Base-by-base conservation (phyloP, 306 rosid genomes). In the Vigna hirtella region DNA sequence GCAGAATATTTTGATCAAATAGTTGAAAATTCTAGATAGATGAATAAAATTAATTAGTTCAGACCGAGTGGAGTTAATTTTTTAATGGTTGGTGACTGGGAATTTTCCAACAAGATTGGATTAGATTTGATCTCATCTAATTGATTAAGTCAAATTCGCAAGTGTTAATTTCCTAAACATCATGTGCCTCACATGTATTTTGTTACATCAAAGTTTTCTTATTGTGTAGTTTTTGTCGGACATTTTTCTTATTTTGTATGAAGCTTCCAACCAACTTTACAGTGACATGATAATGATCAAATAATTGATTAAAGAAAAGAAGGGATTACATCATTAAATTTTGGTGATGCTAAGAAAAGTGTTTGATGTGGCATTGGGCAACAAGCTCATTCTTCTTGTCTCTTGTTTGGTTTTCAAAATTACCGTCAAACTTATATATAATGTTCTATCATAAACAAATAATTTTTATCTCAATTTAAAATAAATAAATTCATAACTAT, bases 111-210 rank as follows among this genome's bases (percentile, higher is more conserved):
- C 49, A 14, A 52, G 82, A 81, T 77, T 79, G 79, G 68, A 81
- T 81, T 61, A 11, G 72, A 85, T 83, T 66, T 72, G 61, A 65
- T 74, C 58, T 56, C 55, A 51, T 81, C 32, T 65, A 57, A 50
- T 50, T 74, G 77, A 78, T 77, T 76, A 73, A 66, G 72, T 42
- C 34, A 70, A 70, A 82, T 62, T 20, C 6, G 64, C 66, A 71
- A 82, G 55, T 51, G 53, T 52, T 43, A 70, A 43, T 62, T 70
- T 77, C 15, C 56, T 76, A 75, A 51, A 16, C 12, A 70, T 82
- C 85, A 82, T 82, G 77, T 76, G 85, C 85, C 85, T 82, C 82
- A 63, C 85, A 76, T 82, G 85, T 52, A 76, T 10, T 20, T 16
- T 38, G 56, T 64, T 70, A 76, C 78, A 82, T 77, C 82, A 70